phyloP scores from a whole-genome alignment of 805 yeast species.

The Saccharomycopsis fermentans region DNA sequence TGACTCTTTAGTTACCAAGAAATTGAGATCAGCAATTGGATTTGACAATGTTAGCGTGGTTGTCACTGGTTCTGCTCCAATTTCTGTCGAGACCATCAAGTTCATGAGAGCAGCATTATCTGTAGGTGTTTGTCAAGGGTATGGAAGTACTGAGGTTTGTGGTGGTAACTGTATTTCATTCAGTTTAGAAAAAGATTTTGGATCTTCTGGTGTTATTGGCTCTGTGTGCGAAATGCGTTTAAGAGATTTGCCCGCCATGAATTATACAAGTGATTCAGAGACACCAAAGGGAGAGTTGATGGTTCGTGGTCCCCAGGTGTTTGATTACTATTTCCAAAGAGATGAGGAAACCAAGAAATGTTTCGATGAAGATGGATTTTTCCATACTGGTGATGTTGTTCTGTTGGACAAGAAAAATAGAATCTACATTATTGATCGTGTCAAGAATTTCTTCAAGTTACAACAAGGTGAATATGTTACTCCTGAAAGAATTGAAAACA shows the following conservation, averaged over 20 bases:
- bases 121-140: conserved; percentile 40
- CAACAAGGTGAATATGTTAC: conserved; percentile 50
- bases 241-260: conserved; percentile 46
- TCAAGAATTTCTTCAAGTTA: conserved; percentile 47
- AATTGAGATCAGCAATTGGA: conserved; percentile 30
- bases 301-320: conserved; percentile 44
- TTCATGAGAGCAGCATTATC: conserved; percentile 44
- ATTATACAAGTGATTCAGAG: conserved; percentile 26
- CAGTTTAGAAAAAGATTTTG: conserved; percentile 23
- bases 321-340: conserved; percentile 30
- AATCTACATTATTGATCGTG: conserved; percentile 43
- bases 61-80: conserved; percentile 49
- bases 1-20: conserved; percentile 25
- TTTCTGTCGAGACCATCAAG: conserved; percentile 41
- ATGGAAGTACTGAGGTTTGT: conserved; percentile 51
- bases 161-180: conserved; percentile 14
- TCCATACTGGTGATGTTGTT: conserved; percentile 51
- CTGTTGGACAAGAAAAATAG: conserved; percentile 34
- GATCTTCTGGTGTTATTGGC: conserved; percentile 38
- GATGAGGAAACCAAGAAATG: conserved; percentile 37
- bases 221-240: conserved; percentile 39
- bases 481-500: conserved; percentile 57
- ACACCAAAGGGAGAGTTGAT: conserved; percentile 39
- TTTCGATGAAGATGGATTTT: conserved; percentile 42
- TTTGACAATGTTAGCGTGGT: conserved; percentile 28